phyloP scores from a whole-genome alignment of 1,284 basidiomycete species.

The Tilletia indica region DNA sequence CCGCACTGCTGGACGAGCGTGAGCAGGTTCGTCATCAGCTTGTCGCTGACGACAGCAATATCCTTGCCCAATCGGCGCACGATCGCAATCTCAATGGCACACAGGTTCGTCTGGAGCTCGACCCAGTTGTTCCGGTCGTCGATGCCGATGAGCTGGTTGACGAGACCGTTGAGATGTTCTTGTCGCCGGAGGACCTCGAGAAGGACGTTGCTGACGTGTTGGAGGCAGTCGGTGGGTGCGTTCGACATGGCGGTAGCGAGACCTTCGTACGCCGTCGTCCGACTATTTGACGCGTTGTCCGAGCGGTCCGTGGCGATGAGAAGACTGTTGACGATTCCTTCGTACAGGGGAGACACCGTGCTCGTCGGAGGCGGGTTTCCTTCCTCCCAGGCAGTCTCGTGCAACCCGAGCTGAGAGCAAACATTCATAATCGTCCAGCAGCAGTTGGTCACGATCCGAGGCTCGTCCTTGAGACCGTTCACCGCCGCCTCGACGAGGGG shows the following conservation, averaged over 20 bases:
- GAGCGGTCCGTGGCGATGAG: constrained; percentile 61
- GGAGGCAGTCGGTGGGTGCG: constrained; percentile 75
- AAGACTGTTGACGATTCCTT: constrained; percentile 61
- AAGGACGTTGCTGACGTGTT: constrained; percentile 78
- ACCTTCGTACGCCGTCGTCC: constrained; percentile 94
- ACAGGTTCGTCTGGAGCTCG: constrained; percentile 93
- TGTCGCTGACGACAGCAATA: constrained; percentile 84
- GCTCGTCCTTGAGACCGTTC: constrained; percentile 74
- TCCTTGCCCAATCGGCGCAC: constrained; percentile 71
- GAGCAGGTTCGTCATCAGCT: constrained; percentile 89
- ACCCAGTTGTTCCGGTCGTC: constrained; percentile 99
- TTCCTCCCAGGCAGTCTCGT: constrained; percentile 54
- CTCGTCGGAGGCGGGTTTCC: constrained; percentile 61
- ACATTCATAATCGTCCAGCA: constrained; percentile 97
- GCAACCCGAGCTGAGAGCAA: constrained; percentile 46
- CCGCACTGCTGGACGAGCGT: constrained; percentile 72
- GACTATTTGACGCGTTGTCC: constrained; percentile 85
- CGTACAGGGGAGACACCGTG: constrained; percentile 83
- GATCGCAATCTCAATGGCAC: constrained; percentile 61
- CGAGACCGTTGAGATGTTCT: constrained; percentile 78
- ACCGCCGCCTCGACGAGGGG: constrained; percentile 83
- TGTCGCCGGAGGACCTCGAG: constrained; percentile 81
- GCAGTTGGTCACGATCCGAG: constrained; percentile 86
- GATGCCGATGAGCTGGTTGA: constrained; percentile 78
- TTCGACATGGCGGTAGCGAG: constrained; percentile 82